Evolutionary conservation across 495 filamentous ascomycete species (phyloP), one percentile per base, ranked within the genome.

Genomic region (Collariella sp.): DNA sequence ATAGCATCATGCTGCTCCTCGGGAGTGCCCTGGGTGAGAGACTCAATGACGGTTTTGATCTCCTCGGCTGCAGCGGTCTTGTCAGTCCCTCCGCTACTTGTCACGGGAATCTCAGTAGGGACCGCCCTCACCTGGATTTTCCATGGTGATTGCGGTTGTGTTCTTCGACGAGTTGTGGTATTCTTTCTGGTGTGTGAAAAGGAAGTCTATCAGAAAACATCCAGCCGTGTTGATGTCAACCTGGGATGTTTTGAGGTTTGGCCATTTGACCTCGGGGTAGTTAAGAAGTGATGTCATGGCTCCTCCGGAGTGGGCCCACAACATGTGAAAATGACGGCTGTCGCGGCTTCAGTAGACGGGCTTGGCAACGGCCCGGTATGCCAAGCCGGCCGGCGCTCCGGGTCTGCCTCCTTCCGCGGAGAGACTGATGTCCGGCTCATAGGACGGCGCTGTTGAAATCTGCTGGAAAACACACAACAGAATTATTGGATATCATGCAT

Each of bases 1-100:
- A 95, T 65, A 5, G 83, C 72, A 16, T 75, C 66, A 23, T 71
- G 66, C 68, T 94, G 89, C 24, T 80, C 66, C 0, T 76, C 69
- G 0, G 85, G 86, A 0, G 79, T 65, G 13, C 81, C 78, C 65
- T 87, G 79, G 23, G 80, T 84, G 43, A 95, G 76, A 46, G 73
- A 62, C 36, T 74, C 77, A 64, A 95, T 86, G 33, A 94, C 72
- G 7, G 61, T 58, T 22, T 75, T 60, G 59, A 91, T 82, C 42
- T 76, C 69, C 20, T 62, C 62, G 20, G 68, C 71, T 73, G 48
- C 10, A 24, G 19, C 10, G 16, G 18, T n/a, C 7, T 5, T 15
- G 34, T 35, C 23, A 26, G 12, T 62, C 48, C 31, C 72, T 38
- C 11, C 12, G 20, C 2, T 2, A 5, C 34, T 23, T 10, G 73